Evolutionary conservation across 2,329 filamentous ascomycete genomes (phyloP).

Genomic region (Calonectria naviculata): DNA sequence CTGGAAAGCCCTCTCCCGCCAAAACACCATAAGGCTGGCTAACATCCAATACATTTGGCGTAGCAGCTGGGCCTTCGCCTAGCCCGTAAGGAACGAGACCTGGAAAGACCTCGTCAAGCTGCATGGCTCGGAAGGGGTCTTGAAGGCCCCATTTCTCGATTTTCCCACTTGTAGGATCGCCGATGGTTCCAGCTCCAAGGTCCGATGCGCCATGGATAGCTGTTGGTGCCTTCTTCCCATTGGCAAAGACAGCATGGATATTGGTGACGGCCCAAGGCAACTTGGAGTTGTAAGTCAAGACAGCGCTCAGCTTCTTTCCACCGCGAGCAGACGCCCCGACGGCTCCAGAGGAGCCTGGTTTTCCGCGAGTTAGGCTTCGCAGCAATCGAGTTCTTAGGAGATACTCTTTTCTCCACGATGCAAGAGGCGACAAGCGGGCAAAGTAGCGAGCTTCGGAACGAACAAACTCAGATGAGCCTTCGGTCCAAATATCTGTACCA

Average conservation of each 20-base stretch:
- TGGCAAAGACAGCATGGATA: slow-evolving; percentile 80
- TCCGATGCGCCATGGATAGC: slow-evolving; percentile 88
- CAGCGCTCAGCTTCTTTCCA: slow-evolving; percentile 75
- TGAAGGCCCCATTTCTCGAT: slow-evolving; percentile 85
- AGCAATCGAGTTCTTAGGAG: slow-evolving; percentile 87
- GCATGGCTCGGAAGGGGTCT: slow-evolving; percentile 79
- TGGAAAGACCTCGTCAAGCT: slow-evolving; percentile 82
- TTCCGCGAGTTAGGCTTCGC: slow-evolving; percentile 83
- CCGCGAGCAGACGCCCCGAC: slow-evolving; percentile 65
- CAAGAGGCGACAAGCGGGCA: slow-evolving; percentile 80
- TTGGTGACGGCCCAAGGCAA: slow-evolving; percentile 83
- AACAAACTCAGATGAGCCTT: slow-evolving; percentile 64
- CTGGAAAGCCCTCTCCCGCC: slow-evolving; percentile 87
- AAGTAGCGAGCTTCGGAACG: slow-evolving; percentile 83
- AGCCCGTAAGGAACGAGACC: slow-evolving; percentile 81
- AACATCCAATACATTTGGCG: slow-evolving; percentile 90
- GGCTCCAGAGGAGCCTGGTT: slow-evolving; percentile 69
- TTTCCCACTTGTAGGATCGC: slow-evolving; percentile 81
- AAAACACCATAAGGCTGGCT: slow-evolving; percentile 87
- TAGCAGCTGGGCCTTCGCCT: slow-evolving; percentile 80
- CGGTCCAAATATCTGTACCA: slow-evolving; percentile 52
- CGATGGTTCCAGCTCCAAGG: slow-evolving; percentile 80
- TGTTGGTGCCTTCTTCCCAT: slow-evolving; percentile 78
- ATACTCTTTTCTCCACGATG: slow-evolving; percentile 98
- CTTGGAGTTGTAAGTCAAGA: slow-evolving; percentile 88